Percentiles rank a stretch among this genome's conserved stretches.
Evolutionary conservation across 306 rosid genomes (phyloP).

Genomic region (Castanea crenata): DNA sequence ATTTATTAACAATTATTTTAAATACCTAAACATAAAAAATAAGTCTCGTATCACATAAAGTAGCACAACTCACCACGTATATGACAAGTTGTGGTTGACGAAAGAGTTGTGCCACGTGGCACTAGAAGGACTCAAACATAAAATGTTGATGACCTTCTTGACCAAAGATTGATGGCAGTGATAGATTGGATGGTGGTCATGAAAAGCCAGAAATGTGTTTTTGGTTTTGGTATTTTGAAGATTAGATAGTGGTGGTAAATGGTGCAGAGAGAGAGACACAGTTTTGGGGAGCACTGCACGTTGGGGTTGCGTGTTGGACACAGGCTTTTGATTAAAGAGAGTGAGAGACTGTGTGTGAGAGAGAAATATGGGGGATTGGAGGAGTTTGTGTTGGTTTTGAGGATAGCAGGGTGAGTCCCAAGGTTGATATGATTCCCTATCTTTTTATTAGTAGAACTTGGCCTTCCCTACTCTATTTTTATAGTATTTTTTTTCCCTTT

Average conservation of each 20-base stretch:
- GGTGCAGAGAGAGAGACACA: background rate
- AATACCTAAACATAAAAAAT: too few relatives aligned
- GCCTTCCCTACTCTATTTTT: background rate
- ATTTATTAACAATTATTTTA: too few relatives aligned
- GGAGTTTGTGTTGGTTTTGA: conserved; percentile 3
- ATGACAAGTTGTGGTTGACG: too few relatives aligned
- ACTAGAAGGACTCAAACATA: too few relatives aligned
- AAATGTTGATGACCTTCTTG: background rate
- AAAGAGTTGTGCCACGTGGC: too few relatives aligned
- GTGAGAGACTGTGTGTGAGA: background rate
- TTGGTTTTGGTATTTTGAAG: background rate
- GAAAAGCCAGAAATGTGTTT: background rate
- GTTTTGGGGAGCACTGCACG: background rate
- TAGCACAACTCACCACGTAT: too few relatives aligned
- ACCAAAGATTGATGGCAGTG: background rate
- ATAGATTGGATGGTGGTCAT: background rate
- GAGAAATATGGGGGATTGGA: background rate
- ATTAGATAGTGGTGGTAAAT: background rate
- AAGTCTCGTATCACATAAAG: too few relatives aligned
- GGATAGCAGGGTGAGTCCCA: conserved; percentile 19
- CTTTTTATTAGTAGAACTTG: background rate
- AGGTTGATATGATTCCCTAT: conserved; percentile 35
- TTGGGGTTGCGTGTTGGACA: conserved; percentile 39
- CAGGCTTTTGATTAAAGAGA: conserved; percentile 10
- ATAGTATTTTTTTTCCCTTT: background rate